Evolutionary conservation across 768 basidiomycete species (phyloP), one percentile per base, ranked within the genome.

Genomic region (Kwoniella dejecticola): DNA sequence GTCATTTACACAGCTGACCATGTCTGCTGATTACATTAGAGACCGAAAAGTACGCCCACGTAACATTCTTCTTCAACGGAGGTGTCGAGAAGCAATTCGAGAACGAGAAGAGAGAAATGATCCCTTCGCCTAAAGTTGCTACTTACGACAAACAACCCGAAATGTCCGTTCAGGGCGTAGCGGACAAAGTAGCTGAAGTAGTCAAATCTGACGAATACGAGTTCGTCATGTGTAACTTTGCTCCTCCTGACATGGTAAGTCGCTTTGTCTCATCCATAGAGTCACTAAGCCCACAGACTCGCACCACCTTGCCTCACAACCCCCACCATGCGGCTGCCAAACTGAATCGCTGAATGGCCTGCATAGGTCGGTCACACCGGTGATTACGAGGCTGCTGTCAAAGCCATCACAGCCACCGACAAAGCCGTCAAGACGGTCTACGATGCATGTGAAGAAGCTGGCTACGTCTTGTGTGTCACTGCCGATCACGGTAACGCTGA

Each of bases 21-120:
- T 7, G 33, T 36, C 7, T 36, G 33, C 7, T 36, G 7, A 7
- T 15, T 36, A 36, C n/a, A 2, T n/a, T 72, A 85, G 93, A 96
- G 79, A 95, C 93, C n/a, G 93, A 95, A 78, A 95, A 97, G 80
- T 97, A 94, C 79, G 92, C 92, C 1, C 93, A 97, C 75, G 90
- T 97, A 57, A 97, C 93, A 0, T 95, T 96, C 83, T 96, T 95
- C 85, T 95, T 96, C 85, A 96, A 95, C 79, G 94, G 93, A 13
- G 93, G 93, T 57, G 87, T 92, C 27, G 94, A 96, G 82, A 90
- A 92, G 76, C 90, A 94, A 72, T 97, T 90, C 79, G 82, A 84
- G 13, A 79, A 82, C 31, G 94, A 96, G 75, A 88, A 90, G 68
- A 83, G 94, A 15, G 83, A 87, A 76, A 87, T 96, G 89, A 87